phyloP scores from a whole-genome alignment of 2,329 filamentous ascomycete species.

The Emericellopsis cladophorae region DNA sequence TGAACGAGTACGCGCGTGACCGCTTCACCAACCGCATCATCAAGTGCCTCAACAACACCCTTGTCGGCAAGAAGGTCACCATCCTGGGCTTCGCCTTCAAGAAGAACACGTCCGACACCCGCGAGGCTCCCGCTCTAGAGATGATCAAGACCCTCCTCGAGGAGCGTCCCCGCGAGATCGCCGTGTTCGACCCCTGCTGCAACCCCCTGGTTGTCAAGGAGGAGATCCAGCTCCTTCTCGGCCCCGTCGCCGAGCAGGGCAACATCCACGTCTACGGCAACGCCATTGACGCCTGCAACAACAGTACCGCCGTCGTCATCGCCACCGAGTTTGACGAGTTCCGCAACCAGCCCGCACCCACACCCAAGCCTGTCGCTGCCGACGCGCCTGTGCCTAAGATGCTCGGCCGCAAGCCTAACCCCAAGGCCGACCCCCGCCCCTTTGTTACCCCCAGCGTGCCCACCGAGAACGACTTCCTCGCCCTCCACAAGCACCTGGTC shows the following conservation, averaged over 20 bases:
- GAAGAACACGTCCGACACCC: conserved; percentile 64
- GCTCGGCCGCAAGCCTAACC: conserved; percentile 22
- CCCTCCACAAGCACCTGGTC: conserved; percentile 33
- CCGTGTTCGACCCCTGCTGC: conserved; percentile 56
- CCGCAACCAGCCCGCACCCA: conserved; percentile 24
- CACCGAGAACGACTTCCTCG: conserved; percentile 31
- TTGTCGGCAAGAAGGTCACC: conserved; percentile 57
- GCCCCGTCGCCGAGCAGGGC: conserved; percentile 22
- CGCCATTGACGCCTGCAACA: conserved; percentile 34
- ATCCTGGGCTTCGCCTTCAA: conserved; percentile 71
- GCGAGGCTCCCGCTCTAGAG: conserved; percentile 57
- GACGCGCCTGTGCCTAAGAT: conserved; percentile 15
- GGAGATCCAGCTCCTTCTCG: conserved; percentile 34
- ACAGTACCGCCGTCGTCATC: conserved; percentile 36
- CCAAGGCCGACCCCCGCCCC: conserved; percentile 31
- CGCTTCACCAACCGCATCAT: conserved; percentile 57
- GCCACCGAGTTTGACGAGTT: conserved; percentile 47
- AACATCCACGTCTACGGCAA: conserved; percentile 33
- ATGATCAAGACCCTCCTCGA: conserved; percentile 53
- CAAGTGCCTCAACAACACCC: conserved; percentile 53
- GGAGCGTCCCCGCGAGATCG: conserved; percentile 50
- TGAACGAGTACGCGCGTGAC: conserved; percentile 64
- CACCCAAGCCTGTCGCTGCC: conserved; percentile 9
- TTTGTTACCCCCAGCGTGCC: conserved; percentile 23
- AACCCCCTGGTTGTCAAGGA: conserved; percentile 34